These are phyloP conservation scores for Penicillium sp. DNA, from an alignment of 2,329 filamentous ascomycete species.

Conservation along the genomic window DNA sequence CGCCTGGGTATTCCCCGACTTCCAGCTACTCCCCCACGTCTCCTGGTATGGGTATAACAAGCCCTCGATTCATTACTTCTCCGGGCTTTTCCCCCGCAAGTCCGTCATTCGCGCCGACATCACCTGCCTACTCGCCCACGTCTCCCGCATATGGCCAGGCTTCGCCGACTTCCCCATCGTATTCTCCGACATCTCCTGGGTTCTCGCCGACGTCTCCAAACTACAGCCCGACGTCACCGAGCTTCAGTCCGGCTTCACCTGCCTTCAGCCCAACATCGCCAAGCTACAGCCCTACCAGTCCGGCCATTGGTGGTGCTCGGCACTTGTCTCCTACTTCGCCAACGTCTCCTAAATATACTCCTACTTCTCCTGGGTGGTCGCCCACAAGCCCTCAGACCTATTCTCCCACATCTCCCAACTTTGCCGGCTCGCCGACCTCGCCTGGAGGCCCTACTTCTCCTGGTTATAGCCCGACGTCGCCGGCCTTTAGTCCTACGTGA, in stretches of 20 bases:
- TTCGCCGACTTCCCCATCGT: constrained; percentile 65
- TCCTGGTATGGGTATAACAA: constrained; percentile 65
- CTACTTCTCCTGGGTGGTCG: constrained; percentile 58
- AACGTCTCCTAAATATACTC: constrained; percentile 60
- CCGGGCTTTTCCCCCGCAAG: constrained; percentile 60
- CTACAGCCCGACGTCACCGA: constrained; percentile 65
- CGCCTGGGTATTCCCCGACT: constrained; percentile 68
- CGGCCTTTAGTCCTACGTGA: constrained; percentile 50
- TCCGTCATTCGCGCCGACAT: constrained; percentile 59
- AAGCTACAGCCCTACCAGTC: constrained; percentile 62
- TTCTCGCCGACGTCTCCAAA: constrained; percentile 64
- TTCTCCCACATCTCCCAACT: constrained; percentile 57
- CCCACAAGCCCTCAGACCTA: constrained; percentile 54
- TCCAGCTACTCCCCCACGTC: constrained; percentile 76
- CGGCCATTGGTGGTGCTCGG: constrained; percentile 49
- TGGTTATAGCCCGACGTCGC: constrained; percentile 51
- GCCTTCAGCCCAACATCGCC: constrained; percentile 63
- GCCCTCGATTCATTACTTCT: constrained; percentile 60
- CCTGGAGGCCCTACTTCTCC: constrained; percentile 47
- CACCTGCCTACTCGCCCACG: constrained; percentile 75
- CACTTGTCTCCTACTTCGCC: constrained; percentile 53
- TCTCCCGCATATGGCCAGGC: constrained; percentile 71
- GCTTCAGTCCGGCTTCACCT: constrained; percentile 57
- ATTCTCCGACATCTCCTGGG: constrained; percentile 60
- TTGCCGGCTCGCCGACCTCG: constrained; percentile 51